These are phyloP conservation scores for Calonectria fujianensis DNA, from an alignment of 2,329 filamentous ascomycete species.

Conservation along the genomic window DNA sequence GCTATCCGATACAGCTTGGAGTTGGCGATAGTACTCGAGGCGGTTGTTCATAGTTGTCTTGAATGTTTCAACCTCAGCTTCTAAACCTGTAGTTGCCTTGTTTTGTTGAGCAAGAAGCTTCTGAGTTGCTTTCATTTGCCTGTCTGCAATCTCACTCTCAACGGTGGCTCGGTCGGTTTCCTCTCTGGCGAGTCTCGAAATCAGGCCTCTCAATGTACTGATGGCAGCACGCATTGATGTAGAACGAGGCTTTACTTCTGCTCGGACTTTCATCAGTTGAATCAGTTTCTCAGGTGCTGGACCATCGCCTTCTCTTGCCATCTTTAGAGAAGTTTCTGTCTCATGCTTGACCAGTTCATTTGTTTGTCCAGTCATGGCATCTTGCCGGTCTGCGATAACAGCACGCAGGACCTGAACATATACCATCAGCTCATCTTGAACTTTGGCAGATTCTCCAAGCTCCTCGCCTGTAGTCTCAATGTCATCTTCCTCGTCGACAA, in stretches of 20 bases:
- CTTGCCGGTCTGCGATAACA: conserved; percentile 85
- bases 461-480: conserved; percentile 90
- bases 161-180: conserved; percentile 72
- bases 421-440: conserved; percentile 91
- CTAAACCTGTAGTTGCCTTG: conserved; percentile 69
- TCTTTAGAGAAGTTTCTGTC: conserved; percentile 74
- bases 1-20: conserved; percentile 93
- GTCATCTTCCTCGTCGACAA: conserved; percentile 88
- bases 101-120: conserved; percentile 70
- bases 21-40: conserved; percentile 91
- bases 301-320: conserved; percentile 79
- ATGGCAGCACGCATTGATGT: conserved; percentile 83
- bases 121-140: conserved; percentile 78
- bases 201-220: conserved; percentile 80
- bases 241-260: conserved; percentile 69
- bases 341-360: conserved; percentile 86
- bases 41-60: conserved; percentile 88
- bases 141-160: conserved; percentile 80
- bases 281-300: conserved; percentile 80
- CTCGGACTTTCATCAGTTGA: conserved; percentile 69
- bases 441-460: conserved; percentile 89
- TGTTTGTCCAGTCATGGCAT: conserved; percentile 84
- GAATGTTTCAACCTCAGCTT: conserved; percentile 85
- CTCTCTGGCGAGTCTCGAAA: conserved; percentile 70
- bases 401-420: conserved; percentile 88